Base-by-base conservation (phyloP, 2,329 filamentous ascomycete genomes). In the Remersonia thermophila region DNA sequence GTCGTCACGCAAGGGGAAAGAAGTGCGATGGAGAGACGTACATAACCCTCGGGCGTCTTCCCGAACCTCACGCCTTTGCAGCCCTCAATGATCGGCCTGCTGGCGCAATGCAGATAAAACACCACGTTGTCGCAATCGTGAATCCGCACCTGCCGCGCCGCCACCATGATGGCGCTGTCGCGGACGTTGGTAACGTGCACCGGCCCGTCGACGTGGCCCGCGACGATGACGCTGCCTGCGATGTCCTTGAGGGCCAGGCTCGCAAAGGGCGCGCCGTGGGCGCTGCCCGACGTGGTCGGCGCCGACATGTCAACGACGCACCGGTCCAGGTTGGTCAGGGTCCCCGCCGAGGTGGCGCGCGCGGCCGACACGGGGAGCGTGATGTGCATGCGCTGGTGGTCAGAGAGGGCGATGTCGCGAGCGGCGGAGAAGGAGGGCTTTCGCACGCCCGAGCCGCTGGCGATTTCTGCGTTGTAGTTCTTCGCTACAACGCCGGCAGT, bases 1-100 rank as follows among this genome's bases (percentile, higher is more conserved):
- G n/a, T n/a, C n/a, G n/a, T n/a, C n/a, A n/a, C n/a, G n/a, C n/a
- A n/a, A n/a, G n/a, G 30, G 28, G 4, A 26, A 13, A 14, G 26
- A 18, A 32, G 28, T 30, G n/a, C 16, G 36, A 30, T 11, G 7
- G 18, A 16, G 10, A 14, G 7, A 23, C 17, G 32, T 61, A 86
- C 80, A 61, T 83, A 86, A 41, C 57, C 59, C 15, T 61, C 57
- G 0, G 86, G 86, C 18, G 93, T 62, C 10, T 78, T 77, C 13
- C 83, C 80, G 58, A 98, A 95, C 9, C 79, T 70, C 53, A 98
- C 73, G 11, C 67, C 69, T 16, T 61, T 69, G 55, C 89, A 96
- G 47, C 91, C 80, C 58, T 98, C 91, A 45, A 98, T 93, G 48
- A 98, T 95, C 0, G 91, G 91, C 43, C 86, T 77, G 50, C 83